Base-by-base conservation (phyloP, 83 land plant genomes). In the Thuja plicata region DNA sequence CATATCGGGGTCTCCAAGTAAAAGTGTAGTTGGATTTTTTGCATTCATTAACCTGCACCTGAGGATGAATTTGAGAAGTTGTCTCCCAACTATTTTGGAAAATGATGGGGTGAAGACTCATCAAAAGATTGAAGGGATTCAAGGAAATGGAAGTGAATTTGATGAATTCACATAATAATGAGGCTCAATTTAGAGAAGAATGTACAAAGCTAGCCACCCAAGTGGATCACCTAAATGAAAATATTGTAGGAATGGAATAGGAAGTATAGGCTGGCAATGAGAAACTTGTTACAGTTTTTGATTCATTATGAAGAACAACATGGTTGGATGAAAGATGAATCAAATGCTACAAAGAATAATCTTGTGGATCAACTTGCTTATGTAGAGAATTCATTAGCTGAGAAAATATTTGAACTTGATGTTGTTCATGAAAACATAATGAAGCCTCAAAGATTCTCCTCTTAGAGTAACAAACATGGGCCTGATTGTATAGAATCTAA, bases 231-330 rank as follows among this genome's bases (percentile, higher is more conserved):
- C 60, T 88, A n/a, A 43, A 88, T 79, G 89, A 46, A 46, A 88
- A 88, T 6, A 37, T 88, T 46, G 13, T 34, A 80, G 86, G 38
- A 12, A 70, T 85, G 30, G 86, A 88, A 41, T 60, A 82, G 35
- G 86, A 88, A 54, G 30, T 88, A 48, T 30, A 80, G 79, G 86
- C 21, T 88, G 57, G 60, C 43, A 88, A 80, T 88, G 89, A 88
- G 37, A 24, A 88, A 17, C 89, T 46, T 88, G 89, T 78, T 3
- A 85, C 5, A 50, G 89, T 48, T 48, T 45, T 50, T 88, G 85
- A 46, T 79, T 76, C 86, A 88, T 15, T 88, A 88, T 88, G 85
- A 88, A 81, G 86, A 88, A 50, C 70, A 88, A 57, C 46, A 54
- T 35, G 45, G 89, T 16, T 76, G 79, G 57, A 78, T 78, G 82